Evolutionary conservation across 371 early-diverging fungal genomes (phyloP), one percentile per base, ranked within the genome.

Genomic region (Mortierella sp.): DNA sequence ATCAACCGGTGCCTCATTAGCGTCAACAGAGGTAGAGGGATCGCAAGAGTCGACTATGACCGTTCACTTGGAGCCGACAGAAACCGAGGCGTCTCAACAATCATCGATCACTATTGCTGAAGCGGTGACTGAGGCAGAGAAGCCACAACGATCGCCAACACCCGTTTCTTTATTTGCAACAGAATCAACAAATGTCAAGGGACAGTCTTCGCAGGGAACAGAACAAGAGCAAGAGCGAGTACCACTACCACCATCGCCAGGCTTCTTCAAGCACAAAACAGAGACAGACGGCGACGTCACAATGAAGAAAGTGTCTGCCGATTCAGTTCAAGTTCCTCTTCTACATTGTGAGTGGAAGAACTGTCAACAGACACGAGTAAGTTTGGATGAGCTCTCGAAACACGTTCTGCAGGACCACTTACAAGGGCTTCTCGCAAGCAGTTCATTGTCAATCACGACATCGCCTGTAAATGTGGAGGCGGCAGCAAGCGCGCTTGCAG

Each of bases 381-480:
- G 43, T 10, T 22, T 61, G 34, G 45, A 51, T 32, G 76, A 68
- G 28, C 69, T 77, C 6, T 68, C 72, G 15, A 22, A 29, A 1
- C 72, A 77, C 43, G 66, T 77, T 22, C 61, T 68, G 29, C 60
- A 67, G 22, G 60, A 64, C 1, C 78, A 72, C 53, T 35, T 72
- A 26, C 58, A 68, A 32, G 40, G 10, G n/a, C 32, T 35, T 1
- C 22, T 34, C 12, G 29, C 32, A 35, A 37, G 42, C 2, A 43
- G 13, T 9, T 57, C 66, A 55, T 19, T 37, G 19, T 12, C 22
- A 17, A 13, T 35, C 23, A 17, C 17, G 10, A 51, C 34, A 26
- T 31, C 67, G 19, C 29, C 53, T 17, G 26, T 29, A 47, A 35
- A 23, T 45, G n/a, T 9, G 37, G 37, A 55, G 22, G 13, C 1